Percentiles rank a stretch among this genome's conserved stretches.
These are phyloP conservation scores for Pelargonium australe DNA, from an alignment of 441 rosid genomes.

Conservation along the genomic window DNA sequence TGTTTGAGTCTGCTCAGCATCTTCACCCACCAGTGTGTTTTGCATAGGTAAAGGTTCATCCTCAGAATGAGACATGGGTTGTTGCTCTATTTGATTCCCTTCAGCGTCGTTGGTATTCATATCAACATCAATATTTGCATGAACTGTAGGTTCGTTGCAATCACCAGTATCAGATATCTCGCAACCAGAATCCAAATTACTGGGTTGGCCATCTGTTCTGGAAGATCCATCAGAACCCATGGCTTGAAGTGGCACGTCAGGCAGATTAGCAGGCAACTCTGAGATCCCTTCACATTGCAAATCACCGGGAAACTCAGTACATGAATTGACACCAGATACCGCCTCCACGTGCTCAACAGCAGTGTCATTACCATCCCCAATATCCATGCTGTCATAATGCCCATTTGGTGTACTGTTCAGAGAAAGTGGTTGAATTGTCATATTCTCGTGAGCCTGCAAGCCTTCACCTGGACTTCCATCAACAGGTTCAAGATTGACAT, in stretches of 20 bases:
- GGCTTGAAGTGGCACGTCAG: slow-evolving; percentile 30
- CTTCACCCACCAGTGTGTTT: slow-evolving; percentile 39
- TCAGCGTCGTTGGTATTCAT: slow-evolving; percentile 63
- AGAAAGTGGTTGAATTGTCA: slow-evolving; percentile 52
- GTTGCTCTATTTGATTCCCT: slow-evolving; percentile 47
- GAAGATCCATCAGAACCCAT: slow-evolving; percentile 28
- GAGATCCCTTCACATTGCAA: slow-evolving; percentile 28
- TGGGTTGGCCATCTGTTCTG: slow-evolving; percentile 27
- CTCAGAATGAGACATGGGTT: slow-evolving; percentile 33
- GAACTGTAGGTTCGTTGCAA: slow-evolving; percentile 27
- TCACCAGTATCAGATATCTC: slow-evolving; percentile 35
- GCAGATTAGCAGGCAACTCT: slow-evolving; percentile 35
- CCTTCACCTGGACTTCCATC: slow-evolving; percentile 30
- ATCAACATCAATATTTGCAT: slow-evolving; percentile 55
- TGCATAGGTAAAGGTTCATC: slow-evolving; percentile 43
- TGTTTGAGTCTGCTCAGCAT: slow-evolving; percentile 50
- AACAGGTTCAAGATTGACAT: slow-evolving; percentile 25
- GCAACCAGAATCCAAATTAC: slow-evolving; percentile 29
- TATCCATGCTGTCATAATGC: slow-evolving; percentile 50
- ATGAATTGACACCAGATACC: slow-evolving; percentile 40
- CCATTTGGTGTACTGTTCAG: slow-evolving; percentile 45
- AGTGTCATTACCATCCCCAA: slow-evolving; percentile 51
- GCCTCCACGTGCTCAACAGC: slow-evolving; percentile 39
- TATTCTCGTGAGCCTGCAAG: slow-evolving; percentile 35
- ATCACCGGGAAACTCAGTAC: slow-evolving; percentile 35